Percentiles rank a stretch among this genome's conserved stretches.
phyloP scores from a whole-genome alignment of 2,329 filamentous ascomycete genomes.

The Fusarium sp. region DNA sequence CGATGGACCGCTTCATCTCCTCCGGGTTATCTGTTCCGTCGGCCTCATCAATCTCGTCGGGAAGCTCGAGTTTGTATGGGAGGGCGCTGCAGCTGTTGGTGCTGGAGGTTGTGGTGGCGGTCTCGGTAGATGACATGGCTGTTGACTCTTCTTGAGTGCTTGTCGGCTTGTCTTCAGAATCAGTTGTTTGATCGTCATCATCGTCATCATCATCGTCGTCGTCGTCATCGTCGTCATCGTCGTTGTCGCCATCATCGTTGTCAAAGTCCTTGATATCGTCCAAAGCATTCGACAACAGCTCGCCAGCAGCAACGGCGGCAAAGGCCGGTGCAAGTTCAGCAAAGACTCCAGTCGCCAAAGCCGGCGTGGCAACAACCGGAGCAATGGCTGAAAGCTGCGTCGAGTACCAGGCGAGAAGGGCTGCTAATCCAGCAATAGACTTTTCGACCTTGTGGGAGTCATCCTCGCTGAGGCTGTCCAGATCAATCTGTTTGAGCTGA shows the following conservation, averaged over 20 bases:
- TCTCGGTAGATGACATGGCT: background rate
- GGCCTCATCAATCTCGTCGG: conserved; percentile 1
- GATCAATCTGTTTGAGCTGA: conserved; percentile 8
- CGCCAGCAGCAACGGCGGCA: conserved; percentile 3
- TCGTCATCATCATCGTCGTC: conserved; percentile 13
- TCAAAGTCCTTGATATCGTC: conserved; percentile 8
- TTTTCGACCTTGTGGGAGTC: background rate
- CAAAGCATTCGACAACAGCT: conserved; percentile 6
- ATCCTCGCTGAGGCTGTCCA: conserved; percentile 2
- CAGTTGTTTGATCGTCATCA: background rate
- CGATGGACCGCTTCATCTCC: conserved; percentile 7
- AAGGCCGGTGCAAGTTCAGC: conserved; percentile 11
- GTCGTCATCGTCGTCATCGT: background rate
- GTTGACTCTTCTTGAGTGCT: conserved; percentile 5
- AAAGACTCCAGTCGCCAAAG: conserved; percentile 4
- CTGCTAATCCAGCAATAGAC: conserved; percentile 3
- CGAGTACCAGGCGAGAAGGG: conserved; percentile 4
- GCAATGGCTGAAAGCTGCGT: conserved; percentile 1
- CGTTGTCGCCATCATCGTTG: background rate
- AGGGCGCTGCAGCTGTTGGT: conserved; percentile 6
- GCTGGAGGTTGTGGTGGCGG: background rate
- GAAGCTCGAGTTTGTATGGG: conserved; percentile 1
- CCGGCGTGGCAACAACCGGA: background rate
- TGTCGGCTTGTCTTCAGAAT: background rate
- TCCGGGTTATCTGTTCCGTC: background rate